phyloP scores from a whole-genome alignment of 768 basidiomycete genomes.

The Auricularia cornea region DNA sequence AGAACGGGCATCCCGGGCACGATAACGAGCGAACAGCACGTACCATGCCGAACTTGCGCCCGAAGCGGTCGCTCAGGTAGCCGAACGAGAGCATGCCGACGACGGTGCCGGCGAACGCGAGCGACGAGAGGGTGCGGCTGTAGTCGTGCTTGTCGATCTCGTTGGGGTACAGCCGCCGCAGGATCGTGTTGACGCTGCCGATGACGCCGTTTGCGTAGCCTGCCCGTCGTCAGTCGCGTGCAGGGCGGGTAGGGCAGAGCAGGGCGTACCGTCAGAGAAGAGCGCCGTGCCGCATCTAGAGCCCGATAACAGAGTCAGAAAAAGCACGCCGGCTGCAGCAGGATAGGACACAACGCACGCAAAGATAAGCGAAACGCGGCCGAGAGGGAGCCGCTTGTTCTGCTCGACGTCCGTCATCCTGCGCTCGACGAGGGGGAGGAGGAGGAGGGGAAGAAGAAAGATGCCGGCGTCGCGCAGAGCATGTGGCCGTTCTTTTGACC shows the following conservation, averaged over 20 bases:
- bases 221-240: conserved; percentile 17
- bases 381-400: conserved; percentile 14
- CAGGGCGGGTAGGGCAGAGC: not conserved
- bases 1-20: no score
- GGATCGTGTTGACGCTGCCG: conserved; percentile 36
- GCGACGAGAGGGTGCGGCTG: conserved; percentile 51
- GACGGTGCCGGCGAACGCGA: conserved; percentile 80
- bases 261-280: conserved; percentile 66
- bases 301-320: not conserved
- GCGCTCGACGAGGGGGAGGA: no score
- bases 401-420: no score
- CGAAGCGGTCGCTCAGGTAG: conserved; percentile 58
- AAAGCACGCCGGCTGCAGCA: no score
- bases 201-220: conserved; percentile 79
- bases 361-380: conserved; percentile 73
- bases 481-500: no score
- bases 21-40: conserved; percentile 17
- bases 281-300: conserved; percentile 75
- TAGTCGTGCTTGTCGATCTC: conserved; percentile 48
- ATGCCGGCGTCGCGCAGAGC: no score
- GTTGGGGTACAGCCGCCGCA: conserved; percentile 57
- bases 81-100: conserved; percentile 76
- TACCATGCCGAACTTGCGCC: conserved; percentile 83
- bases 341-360: no score
- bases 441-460: no score